Conservation (phyloP, 2,329 filamentous ascomycete genomes). For the Phyllosticta paracitricarpa region DNA sequence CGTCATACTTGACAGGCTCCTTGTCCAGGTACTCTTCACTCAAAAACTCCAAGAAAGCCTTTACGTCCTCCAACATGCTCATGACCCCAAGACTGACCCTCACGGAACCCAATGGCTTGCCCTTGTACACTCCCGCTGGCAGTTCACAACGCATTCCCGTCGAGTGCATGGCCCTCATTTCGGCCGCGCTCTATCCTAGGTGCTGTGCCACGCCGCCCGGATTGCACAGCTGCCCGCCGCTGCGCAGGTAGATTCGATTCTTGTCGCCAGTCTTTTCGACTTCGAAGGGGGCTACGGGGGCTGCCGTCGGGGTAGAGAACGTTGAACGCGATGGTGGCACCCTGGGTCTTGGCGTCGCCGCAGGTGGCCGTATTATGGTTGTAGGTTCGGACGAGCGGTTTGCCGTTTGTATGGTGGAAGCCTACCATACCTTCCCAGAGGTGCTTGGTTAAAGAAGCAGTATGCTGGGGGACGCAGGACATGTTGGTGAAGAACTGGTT, state of each 20-base stretch:
- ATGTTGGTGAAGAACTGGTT: conserved; percentile 47
- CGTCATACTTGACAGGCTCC: neutral
- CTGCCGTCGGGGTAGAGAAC: conserved; percentile 42
- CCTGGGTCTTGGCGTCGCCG: conserved; percentile 44
- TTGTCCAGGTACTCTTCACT: neutral
- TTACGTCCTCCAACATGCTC: conserved; percentile 47
- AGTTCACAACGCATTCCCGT: conserved; percentile 49
- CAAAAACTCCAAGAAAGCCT: conserved; percentile 38
- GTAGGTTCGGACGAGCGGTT: conserved; percentile 45
- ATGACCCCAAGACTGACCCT: conserved; percentile 53
- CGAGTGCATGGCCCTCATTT: conserved; percentile 45
- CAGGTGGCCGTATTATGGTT: conserved; percentile 41
- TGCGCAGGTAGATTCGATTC: conserved; percentile 49
- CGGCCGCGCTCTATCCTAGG: conserved; percentile 42
- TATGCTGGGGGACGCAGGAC: conserved; percentile 49
- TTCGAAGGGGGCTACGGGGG: conserved; percentile 41
- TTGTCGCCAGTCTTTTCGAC: conserved; percentile 51
- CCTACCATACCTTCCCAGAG: conserved; percentile 39
- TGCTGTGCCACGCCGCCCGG: conserved; percentile 40
- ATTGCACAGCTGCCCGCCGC: conserved; percentile 50
- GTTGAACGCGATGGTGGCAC: conserved; percentile 56
- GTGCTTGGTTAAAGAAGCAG: conserved; percentile 41
- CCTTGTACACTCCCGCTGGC: conserved; percentile 43
- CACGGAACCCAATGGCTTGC: conserved; percentile 50
- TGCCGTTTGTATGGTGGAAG: conserved; percentile 46